Conservation (phyloP, 768 basidiomycete genomes). For the Lactarius pseudohatsudake region DNA sequence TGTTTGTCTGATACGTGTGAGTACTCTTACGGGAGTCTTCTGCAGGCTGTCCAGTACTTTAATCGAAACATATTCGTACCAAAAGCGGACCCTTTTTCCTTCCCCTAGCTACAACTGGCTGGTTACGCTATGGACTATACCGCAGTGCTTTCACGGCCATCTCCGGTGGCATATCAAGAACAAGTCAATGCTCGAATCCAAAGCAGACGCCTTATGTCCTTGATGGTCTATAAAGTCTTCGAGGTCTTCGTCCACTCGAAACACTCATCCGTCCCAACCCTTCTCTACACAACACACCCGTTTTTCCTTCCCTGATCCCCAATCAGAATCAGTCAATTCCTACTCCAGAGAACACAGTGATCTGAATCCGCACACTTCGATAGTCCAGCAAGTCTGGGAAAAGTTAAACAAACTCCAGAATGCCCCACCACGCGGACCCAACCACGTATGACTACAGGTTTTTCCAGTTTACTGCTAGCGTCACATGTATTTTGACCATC, state of each 20-base stretch:
- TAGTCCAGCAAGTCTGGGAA: neutral
- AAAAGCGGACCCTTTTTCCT: no score
- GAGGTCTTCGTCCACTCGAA: neutral
- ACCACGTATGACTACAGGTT: constrained; percentile 6
- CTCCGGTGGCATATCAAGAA: neutral
- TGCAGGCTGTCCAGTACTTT: neutral
- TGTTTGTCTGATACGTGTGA: neutral
- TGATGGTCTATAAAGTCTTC: constrained; percentile 8
- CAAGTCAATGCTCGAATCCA: neutral
- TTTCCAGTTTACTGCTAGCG: neutral
- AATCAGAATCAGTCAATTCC: neutral
- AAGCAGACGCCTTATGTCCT: neutral
- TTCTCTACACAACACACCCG: neutral
- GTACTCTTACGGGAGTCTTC: neutral
- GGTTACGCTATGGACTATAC: constrained; percentile 4
- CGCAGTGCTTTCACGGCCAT: neutral
- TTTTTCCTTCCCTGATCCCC: neutral
- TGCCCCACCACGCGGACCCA: neutral
- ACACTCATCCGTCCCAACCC: neutral
- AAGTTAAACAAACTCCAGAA: no score
- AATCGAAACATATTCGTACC: neutral
- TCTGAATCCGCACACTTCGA: neutral
- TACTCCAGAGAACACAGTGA: no score
- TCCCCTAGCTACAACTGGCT: neutral
- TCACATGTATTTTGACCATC: neutral